Base-by-base conservation (phyloP, 2,329 filamentous ascomycete genomes). In the Fusarium phyllophilum region DNA sequence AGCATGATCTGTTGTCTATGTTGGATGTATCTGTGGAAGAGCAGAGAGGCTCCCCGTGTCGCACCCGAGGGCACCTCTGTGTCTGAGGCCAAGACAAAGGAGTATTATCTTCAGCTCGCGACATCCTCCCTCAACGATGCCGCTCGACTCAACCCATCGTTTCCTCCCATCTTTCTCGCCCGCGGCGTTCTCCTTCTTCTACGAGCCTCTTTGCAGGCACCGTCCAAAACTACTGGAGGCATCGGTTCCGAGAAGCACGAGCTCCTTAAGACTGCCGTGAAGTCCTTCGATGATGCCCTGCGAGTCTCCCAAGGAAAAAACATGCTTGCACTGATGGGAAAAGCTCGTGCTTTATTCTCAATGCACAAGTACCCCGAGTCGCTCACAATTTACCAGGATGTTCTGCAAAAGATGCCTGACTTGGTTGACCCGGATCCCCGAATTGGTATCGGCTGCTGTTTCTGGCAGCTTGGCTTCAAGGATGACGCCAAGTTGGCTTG, bases 381-480 rank as follows among this genome's bases (percentile, higher is more conserved):
- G 20, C 84, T 98, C 59, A 89, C 93, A 68, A 87, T 89, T 31
- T 99, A 98, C 81, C 96, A 99, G 83, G 93, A 94, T 68, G 94
- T 95, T 22, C 85, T 99, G 57, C 88, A 91, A 77, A 95, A 93
- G 82, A 95, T 95, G 86, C 96, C 96, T 5, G 91, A 94, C 75
- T 87, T 98, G 78, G 90, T 93, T 46, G 96, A 99, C 79, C 96
- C 96, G 1, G 96, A 99, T 82, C 97, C 96, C 75, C 90, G 97
- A 77, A 96, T 99, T 76, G 96, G 96, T 62, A 96, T 99, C 79
- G 96, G 96, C 51, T 96, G 94, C 83, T 99, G 96, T 85, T 92
- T 98, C 82, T 99, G 97, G 96, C 94, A 97, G 82, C 87, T 99
- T 34, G 95, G 95, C 17, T 95, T 94, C 86, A 98, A 97, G 82